Percentiles rank a stretch among this genome's conserved stretches.
Evolutionary conservation across 2,329 filamentous ascomycete species (phyloP).

Genomic region (Fusarium longipes): DNA sequence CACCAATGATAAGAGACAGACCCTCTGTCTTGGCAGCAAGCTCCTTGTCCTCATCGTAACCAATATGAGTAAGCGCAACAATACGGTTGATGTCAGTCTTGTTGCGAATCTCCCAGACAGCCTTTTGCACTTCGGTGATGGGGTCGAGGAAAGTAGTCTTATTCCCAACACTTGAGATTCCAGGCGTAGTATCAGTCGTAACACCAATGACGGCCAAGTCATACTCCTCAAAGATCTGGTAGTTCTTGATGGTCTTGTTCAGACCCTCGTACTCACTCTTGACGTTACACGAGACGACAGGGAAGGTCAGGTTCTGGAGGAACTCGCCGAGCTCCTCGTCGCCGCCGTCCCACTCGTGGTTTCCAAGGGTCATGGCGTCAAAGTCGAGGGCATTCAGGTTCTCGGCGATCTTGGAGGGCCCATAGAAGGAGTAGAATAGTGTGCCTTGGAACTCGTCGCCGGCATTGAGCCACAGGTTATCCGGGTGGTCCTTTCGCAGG

Average conservation of each 20-base stretch:
- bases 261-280: slow-evolving; percentile 68
- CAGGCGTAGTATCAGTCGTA: slow-evolving; percentile 68
- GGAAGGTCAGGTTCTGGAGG: slow-evolving; percentile 72
- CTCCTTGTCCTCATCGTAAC: slow-evolving; percentile 71
- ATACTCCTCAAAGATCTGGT: slow-evolving; percentile 71
- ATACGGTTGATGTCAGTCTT: slow-evolving; percentile 73
- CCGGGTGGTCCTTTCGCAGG: slow-evolving; percentile 66
- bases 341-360: slow-evolving; percentile 75
- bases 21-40: slow-evolving; percentile 70
- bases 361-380: slow-evolving; percentile 74
- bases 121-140: slow-evolving; percentile 67
- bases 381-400: slow-evolving; percentile 74
- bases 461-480: slow-evolving; percentile 71
- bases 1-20: slow-evolving; percentile 75
- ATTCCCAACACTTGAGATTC: slow-evolving; percentile 68
- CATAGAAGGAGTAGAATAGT: slow-evolving; percentile 74
- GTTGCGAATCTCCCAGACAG: slow-evolving; percentile 69
- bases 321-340: slow-evolving; percentile 72
- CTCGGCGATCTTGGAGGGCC: slow-evolving; percentile 74
- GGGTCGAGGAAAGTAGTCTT: slow-evolving; percentile 69
- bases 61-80: slow-evolving; percentile 74
- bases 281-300: slow-evolving; percentile 72
- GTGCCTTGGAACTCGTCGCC: slow-evolving; percentile 79
- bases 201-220: slow-evolving; percentile 72
- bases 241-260: slow-evolving; percentile 73